phyloP scores from a whole-genome alignment of 148 eudicot genomes.

The Mesembryanthemum crystallinum region DNA sequence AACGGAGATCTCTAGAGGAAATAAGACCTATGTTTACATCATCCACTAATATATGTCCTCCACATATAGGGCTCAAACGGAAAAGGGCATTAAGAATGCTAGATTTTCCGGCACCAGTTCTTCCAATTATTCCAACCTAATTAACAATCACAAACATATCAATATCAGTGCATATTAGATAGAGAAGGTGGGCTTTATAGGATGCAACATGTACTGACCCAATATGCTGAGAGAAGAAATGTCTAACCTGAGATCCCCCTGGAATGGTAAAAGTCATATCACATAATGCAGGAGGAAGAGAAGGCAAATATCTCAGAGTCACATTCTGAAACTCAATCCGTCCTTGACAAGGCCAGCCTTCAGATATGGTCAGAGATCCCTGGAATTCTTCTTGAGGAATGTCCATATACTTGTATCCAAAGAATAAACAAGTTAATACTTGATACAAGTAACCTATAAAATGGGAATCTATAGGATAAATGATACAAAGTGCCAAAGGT shows the following conservation, averaged over 20 bases:
- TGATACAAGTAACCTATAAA: neutral
- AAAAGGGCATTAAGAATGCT: slow-evolving; percentile 88
- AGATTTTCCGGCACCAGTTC: slow-evolving; percentile 99
- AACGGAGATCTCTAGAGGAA: slow-evolving; percentile 67
- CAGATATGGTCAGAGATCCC: slow-evolving; percentile 38
- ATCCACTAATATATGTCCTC: slow-evolving; percentile 72
- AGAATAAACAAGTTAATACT: neutral
- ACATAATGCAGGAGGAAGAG: slow-evolving; percentile 70
- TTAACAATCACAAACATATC: slow-evolving; percentile 7
- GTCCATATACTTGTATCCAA: slow-evolving; percentile 68
- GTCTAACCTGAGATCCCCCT: slow-evolving; percentile 71
- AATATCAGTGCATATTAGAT: neutral
- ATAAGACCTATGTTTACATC: slow-evolving; percentile 49
- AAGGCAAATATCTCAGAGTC: slow-evolving; percentile 75
- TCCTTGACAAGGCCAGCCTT: slow-evolving; percentile 76
- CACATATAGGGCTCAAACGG: slow-evolving; percentile 67
- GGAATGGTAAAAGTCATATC: slow-evolving; percentile 63
- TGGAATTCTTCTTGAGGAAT: slow-evolving; percentile 67
- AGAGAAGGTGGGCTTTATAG: neutral
- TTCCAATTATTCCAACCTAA: slow-evolving; percentile 92
- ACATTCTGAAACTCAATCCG: slow-evolving; percentile 76
- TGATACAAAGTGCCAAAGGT: neutral
- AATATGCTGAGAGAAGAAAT: neutral
- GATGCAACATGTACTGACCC: neutral
- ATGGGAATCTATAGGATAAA: neutral